A percentile compares a stretch with the other conserved stretches of the same genome.
phyloP scores from a whole-genome alignment of 495 filamentous ascomycete species.

The Chaetomium fimeti region DNA sequence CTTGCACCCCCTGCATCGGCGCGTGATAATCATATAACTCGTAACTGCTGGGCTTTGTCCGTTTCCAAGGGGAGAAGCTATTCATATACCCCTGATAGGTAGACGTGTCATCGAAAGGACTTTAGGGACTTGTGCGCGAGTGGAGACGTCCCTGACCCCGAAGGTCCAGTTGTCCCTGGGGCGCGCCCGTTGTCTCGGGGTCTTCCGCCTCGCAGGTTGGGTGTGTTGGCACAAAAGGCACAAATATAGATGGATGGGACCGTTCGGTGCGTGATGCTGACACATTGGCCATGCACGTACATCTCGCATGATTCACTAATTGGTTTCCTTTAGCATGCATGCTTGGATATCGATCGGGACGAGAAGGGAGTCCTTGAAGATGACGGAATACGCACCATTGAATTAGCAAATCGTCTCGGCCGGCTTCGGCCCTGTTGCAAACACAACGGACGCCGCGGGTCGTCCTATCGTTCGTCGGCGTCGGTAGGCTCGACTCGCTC shows the following conservation, averaged over 20 bases:
- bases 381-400: constrained; percentile 62
- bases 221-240: constrained; percentile 74
- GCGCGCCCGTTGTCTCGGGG: constrained; percentile 54
- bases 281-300: constrained; percentile 78
- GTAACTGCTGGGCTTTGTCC: neutral
- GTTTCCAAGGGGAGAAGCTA: neutral
- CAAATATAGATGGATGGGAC: constrained; percentile 78
- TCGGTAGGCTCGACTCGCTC: constrained; percentile 65
- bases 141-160: constrained; percentile 33
- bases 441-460: constrained; percentile 67
- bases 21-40: constrained; percentile 5
- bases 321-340: constrained; percentile 11
- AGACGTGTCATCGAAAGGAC: constrained; percentile 47
- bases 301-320: constrained; percentile 79
- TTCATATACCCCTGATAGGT: neutral
- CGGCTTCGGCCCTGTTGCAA: constrained; percentile 55
- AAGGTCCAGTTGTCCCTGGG: constrained; percentile 26
- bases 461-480: constrained; percentile 60
- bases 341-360: neutral
- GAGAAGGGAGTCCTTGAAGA: neutral
- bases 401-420: constrained; percentile 71
- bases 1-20: neutral
- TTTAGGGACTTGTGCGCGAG: constrained; percentile 64
- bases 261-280: constrained; percentile 63
- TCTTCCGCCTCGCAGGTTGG: constrained; percentile 62